Percentiles rank a stretch among this genome's conserved stretches.
These are phyloP conservation scores for Diplodia scrobiculata DNA, from an alignment of 2,329 filamentous ascomycete species.

Conservation along the genomic window DNA sequence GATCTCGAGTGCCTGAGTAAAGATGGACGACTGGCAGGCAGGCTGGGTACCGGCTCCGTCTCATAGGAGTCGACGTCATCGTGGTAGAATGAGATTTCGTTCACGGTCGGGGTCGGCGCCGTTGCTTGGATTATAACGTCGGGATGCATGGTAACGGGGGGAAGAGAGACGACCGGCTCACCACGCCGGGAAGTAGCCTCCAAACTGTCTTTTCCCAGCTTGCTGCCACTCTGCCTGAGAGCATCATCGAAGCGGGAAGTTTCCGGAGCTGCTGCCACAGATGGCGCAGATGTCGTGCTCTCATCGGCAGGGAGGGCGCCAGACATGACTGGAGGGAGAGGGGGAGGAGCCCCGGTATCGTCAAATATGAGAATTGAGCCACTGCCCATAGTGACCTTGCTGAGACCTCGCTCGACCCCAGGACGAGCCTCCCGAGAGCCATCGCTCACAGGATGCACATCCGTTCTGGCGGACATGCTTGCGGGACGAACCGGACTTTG, in stretches of 20 bases:
- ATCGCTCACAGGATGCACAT: constrained; percentile 13
- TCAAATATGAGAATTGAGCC: constrained; percentile 89
- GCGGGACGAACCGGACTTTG: constrained; percentile 4
- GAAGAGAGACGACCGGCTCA: constrained; percentile 20
- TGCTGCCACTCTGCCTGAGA: not conserved
- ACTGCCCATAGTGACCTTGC: constrained; percentile 74
- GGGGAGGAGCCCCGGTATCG: constrained; percentile 62
- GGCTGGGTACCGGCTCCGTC: constrained; percentile 4
- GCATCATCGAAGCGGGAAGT: constrained; percentile 19
- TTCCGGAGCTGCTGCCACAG: constrained; percentile 13
- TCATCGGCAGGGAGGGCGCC: constrained; percentile 45
- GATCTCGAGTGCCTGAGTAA: constrained; percentile 41
- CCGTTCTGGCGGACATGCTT: not conserved
- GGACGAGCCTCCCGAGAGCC: constrained; percentile 13
- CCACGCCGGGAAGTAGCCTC: not conserved
- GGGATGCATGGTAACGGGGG: constrained; percentile 25
- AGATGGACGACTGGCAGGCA: constrained; percentile 17
- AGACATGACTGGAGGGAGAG: constrained; percentile 57
- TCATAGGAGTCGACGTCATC: not conserved
- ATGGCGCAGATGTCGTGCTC: not conserved
- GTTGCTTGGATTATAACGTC: constrained; percentile 1
- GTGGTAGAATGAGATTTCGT: not conserved
- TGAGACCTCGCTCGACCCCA: constrained; percentile 39
- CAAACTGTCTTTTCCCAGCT: not conserved
- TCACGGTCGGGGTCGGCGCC: not conserved